phyloP scores from a whole-genome alignment of 2,329 filamentous ascomycete genomes.

The Emergomyces africanus region DNA sequence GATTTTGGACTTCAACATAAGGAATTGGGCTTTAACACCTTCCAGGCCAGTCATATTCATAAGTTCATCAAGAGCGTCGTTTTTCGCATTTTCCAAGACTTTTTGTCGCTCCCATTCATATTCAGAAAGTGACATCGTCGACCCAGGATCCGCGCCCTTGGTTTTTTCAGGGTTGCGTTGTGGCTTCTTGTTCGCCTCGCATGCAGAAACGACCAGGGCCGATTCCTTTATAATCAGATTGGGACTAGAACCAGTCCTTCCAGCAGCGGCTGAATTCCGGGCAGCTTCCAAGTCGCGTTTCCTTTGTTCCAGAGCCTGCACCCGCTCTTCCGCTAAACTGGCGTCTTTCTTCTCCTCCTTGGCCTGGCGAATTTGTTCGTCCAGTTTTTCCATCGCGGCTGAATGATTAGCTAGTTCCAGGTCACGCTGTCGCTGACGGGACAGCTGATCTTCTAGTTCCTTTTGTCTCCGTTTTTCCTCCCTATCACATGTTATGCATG shows the following conservation, averaged over 20 bases:
- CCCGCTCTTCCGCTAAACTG: not conserved
- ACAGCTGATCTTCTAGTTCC: conserved; percentile 16
- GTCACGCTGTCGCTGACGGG: conserved; percentile 33
- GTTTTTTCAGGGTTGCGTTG: not conserved
- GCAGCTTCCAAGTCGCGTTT: not conserved
- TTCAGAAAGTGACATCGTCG: conserved; percentile 17
- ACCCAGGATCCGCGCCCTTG: not conserved
- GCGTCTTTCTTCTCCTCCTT: not conserved
- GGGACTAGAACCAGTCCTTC: not conserved
- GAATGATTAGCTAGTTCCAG: conserved; percentile 38
- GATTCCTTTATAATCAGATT: not conserved
- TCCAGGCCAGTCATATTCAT: conserved; percentile 64
- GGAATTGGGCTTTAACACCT: conserved; percentile 50
- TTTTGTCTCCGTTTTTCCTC: conserved; percentile 35
- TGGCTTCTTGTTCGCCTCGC: not conserved
- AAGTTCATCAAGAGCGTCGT: conserved; percentile 45
- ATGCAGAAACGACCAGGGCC: not conserved
- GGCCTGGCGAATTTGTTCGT: conserved; percentile 27
- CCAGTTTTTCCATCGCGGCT: conserved; percentile 10
- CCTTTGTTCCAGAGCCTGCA: not conserved
- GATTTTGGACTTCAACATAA: conserved; percentile 50
- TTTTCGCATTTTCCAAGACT: conserved; percentile 36
- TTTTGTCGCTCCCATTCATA: conserved; percentile 54
- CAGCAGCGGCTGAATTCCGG: not conserved
- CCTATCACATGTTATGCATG: conserved; percentile 40